Base-by-base conservation (phyloP, 1,284 basidiomycete genomes). In the Gymnopus androsaceus region DNA sequence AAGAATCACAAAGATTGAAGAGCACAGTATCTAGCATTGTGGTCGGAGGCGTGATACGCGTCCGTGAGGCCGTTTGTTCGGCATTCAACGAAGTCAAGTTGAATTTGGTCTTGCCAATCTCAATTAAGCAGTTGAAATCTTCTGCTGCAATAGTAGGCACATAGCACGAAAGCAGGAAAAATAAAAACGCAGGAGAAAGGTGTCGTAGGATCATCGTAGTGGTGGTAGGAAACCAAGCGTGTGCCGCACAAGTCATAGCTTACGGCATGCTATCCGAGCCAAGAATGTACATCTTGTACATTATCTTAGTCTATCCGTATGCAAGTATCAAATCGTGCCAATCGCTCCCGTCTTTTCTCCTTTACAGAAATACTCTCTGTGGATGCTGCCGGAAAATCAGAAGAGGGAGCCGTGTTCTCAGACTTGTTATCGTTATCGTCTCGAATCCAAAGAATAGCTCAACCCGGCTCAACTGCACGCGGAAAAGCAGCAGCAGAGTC, bases 1-100 rank as follows among this genome's bases (percentile, higher is more conserved):
- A 67, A 58, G 87, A 82, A n/a, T 68, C 75, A 64, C 90, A 92
- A 42, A 87, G 61, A 64, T 86, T 71, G 61, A 87, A 81, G 59
- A 74, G 68, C 5, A 87, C 63, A 15, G 74, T 70, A 48, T 86
- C 79, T 15, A 77, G 52, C 61, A 74, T 79, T 8, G 61, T 70
- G 42, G 70, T 82, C 37, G 85, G 85, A 8, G 83, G 83, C 21
- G 74, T 73, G 9, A 72, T 69, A 46, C 73, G 72, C 40, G 73
- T 75, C 54, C 69, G 69, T 41, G 71, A 71, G 28, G 82, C 65
- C 7, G 69, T 71, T 51, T 81, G 78, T 64, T 79, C 77, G 42
- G 81, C 83, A 34, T 66, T 69, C 25, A 90, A 72, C 27, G 67
- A 58, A 17, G 76, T 81, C 51, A 91, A 70, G 71, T 92, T 85